Percentiles rank a stretch among this genome's conserved stretches.
Evolutionary conservation across 2,329 filamentous ascomycete genomes (phyloP).

Genomic region (Venturia aucupariae): DNA sequence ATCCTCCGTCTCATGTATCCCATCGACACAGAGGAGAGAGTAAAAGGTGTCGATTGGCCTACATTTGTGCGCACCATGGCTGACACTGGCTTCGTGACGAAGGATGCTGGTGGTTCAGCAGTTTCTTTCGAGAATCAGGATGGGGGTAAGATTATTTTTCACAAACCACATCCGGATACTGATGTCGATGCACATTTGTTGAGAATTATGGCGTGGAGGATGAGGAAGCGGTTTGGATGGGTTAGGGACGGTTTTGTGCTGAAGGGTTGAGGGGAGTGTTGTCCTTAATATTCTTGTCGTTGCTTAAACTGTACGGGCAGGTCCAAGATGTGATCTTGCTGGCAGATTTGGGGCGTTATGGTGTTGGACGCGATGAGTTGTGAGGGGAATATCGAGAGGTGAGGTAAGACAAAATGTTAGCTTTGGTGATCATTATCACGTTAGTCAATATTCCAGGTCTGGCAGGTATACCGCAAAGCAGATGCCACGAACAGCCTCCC

Average conservation of each 20-base stretch:
- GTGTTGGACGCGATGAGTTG: too few species aligned
- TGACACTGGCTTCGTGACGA: not conserved
- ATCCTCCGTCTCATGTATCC: not conserved
- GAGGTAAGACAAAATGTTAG: too few species aligned
- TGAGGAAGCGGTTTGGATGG: constrained; percentile 26
- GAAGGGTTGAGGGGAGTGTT: not conserved
- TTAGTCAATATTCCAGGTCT: too few species aligned
- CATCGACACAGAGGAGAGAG: not conserved
- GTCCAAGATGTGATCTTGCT: too few species aligned
- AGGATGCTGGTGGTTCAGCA: not conserved
- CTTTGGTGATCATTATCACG: too few species aligned
- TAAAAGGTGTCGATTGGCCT: not conserved
- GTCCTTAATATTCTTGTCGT: too few species aligned
- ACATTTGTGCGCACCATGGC: not conserved
- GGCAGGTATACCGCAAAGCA: too few species aligned
- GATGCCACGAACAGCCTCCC: too few species aligned
- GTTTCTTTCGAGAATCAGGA: not conserved
- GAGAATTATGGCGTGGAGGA: constrained; percentile 21
- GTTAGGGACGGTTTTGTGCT: constrained; percentile 17
- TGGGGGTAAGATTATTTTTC: constrained; percentile 21
- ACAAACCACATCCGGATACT: constrained; percentile 23
- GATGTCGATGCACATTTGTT: constrained; percentile 23
- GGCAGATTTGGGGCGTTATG: too few species aligned
- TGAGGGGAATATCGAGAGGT: too few species aligned
- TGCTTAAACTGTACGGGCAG: too few species aligned